Conservation (phyloP, 2,329 filamentous ascomycete genomes). For the Kalaharituber pfeilii region DNA sequence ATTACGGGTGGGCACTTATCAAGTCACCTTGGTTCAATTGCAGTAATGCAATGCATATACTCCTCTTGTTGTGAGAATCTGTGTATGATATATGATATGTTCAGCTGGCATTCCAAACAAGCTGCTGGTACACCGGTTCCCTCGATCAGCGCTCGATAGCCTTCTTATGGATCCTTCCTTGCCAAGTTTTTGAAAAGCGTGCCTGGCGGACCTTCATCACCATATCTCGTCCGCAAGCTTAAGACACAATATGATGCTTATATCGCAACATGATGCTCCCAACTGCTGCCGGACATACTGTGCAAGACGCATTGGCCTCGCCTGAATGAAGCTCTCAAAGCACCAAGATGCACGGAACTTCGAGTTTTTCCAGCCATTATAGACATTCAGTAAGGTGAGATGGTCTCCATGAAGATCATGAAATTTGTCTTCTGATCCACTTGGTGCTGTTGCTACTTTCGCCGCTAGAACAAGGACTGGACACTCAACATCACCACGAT, state of each 20-base stretch:
- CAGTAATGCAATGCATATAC: constrained; percentile 91
- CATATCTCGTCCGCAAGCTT: constrained; percentile 74
- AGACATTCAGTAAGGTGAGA: constrained; percentile 86
- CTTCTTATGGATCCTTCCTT: constrained; percentile 87
- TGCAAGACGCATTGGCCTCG: constrained; percentile 68
- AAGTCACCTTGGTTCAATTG: constrained; percentile 74
- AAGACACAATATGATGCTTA: constrained; percentile 63
- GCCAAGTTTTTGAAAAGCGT: constrained; percentile 86
- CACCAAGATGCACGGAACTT: constrained; percentile 80
- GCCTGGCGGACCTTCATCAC: constrained; percentile 77
- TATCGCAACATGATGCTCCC: constrained; percentile 83
- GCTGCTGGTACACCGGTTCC: constrained; percentile 80
- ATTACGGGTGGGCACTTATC: constrained; percentile 22
- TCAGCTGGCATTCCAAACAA: constrained; percentile 92
- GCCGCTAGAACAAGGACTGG: constrained; percentile 76
- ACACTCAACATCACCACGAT: constrained; percentile 92
- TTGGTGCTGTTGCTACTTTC: constrained; percentile 90
- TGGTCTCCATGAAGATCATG: constrained; percentile 91
- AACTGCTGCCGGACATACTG: constrained; percentile 88
- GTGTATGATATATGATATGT: constrained; percentile 82
- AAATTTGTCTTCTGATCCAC: constrained; percentile 97
- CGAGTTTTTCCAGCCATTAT: constrained; percentile 85
- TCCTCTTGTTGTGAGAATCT: constrained; percentile 91
- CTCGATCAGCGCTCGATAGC: constrained; percentile 94
- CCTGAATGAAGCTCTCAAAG: constrained; percentile 94